Conservation (phyloP, 2,329 filamentous ascomycete genomes). For the Pestalotiopsis sp. region DNA sequence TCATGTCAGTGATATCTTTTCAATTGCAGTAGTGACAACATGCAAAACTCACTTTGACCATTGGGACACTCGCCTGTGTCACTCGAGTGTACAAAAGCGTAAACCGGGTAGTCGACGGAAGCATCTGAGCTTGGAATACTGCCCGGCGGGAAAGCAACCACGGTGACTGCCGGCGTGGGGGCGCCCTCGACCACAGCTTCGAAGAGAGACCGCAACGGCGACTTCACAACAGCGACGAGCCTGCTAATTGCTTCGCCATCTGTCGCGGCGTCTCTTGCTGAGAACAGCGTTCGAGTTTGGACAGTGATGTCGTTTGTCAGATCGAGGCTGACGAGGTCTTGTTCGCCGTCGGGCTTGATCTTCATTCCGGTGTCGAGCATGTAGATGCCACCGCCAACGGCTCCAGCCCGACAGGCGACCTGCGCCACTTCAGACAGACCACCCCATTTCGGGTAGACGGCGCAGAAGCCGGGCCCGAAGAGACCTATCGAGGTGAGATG, state of each 20-base stretch:
- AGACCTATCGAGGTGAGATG: constrained; percentile 86
- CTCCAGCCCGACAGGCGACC: constrained; percentile 86
- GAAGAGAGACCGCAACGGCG: constrained; percentile 69
- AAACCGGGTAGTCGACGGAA: constrained; percentile 50
- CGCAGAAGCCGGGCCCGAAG: constrained; percentile 87
- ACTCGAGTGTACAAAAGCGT: constrained; percentile 76
- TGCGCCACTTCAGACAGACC: constrained; percentile 87
- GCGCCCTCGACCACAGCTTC: constrained; percentile 73
- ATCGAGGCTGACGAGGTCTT: constrained; percentile 42
- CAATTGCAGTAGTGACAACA: constrained; percentile 18
- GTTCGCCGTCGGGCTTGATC: constrained; percentile 27
- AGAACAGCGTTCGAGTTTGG: constrained; percentile 57
- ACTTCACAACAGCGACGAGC: constrained; percentile 71
- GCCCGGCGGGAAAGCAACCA: constrained; percentile 66
- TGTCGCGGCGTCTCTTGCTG: constrained; percentile 34
- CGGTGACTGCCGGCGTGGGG: constrained; percentile 73
- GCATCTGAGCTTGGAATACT: constrained; percentile 41
- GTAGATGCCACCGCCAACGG: constrained; percentile 90
- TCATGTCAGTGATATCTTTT: not conserved
- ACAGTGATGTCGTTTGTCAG: constrained; percentile 63
- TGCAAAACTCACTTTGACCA: constrained; percentile 77
- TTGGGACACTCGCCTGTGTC: constrained; percentile 90
- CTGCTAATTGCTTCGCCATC: constrained; percentile 50
- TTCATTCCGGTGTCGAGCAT: constrained; percentile 76
- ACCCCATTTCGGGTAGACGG: constrained; percentile 91